Evolutionary conservation across 805 yeast species (phyloP), one percentile per base, ranked within the genome.

Genomic region (Yamadazyma olivae): DNA sequence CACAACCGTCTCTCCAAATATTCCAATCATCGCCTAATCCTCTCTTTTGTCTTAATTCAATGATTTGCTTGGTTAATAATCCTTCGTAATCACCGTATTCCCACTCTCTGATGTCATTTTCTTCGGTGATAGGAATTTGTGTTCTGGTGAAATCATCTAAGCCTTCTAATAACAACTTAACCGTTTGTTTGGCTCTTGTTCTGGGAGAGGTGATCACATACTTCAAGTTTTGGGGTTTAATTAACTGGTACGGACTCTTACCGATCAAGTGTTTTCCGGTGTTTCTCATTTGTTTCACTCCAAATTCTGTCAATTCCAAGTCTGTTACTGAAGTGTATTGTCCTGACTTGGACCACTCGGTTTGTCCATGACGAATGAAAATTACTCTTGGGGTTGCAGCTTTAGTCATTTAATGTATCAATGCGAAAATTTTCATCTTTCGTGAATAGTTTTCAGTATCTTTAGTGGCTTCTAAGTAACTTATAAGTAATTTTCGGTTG

Each of bases 81-180:
- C 98, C 98, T 67, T 91, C 98, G 58, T 91, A 91, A 53, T 86
- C 93, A 48, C 98, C 98, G 52, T 91, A 91, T 47, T 87, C 95
- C 97, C 97, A 91, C 62, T 91, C 98, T 49, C 93, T 75, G 33
- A 89, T 61, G 50, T 87, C 89, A 32, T 84, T 78, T 44, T 79
- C 82, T 14, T 71, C 70, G 39, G 66, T 60, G 29, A 72, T 50
- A 6, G 71, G 64, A 32, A 81, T 70, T 5, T 58, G 44, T 7
- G 66, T 44, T 40, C 61, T 68, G 13, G 67, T 61, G 17, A 64
- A 67, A 10, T 63, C 70, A 17, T 70, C 67, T 30, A 80, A 52
- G 3, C 64, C 54, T 39, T 72, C 75, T 28, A 83, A 58, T 13
- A 89, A 64, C 41, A 89, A 66, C 13, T 81, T 73, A 34, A 78